Evolutionary conservation across 257 asterid species (phyloP).

Genomic region (Fraxinus americana): DNA sequence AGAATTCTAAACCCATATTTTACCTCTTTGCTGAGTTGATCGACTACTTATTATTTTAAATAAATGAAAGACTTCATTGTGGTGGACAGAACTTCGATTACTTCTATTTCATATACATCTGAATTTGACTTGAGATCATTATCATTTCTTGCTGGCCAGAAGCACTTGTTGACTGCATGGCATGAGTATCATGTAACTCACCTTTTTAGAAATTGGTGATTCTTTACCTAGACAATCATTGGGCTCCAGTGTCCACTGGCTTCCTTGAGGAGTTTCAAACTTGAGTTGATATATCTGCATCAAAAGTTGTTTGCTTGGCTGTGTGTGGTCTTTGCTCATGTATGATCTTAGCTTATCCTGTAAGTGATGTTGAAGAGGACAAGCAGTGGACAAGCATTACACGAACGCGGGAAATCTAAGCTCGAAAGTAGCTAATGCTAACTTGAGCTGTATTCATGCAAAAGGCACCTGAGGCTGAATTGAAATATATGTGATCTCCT

Average conservation of each 20-base stretch:
- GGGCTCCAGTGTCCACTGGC: background rate
- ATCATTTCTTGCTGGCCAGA: background rate
- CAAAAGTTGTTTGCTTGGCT: background rate
- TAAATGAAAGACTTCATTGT: background rate
- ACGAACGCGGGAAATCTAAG: background rate
- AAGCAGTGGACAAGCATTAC: background rate
- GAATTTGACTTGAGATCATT: background rate
- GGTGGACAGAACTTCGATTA: background rate
- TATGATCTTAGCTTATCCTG: background rate
- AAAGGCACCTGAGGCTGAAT: conserved; percentile 14
- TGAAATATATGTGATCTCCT: background rate
- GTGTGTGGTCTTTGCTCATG: background rate
- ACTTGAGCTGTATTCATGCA: background rate
- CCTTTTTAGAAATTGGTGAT: background rate
- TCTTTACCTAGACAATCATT: conserved; percentile 5
- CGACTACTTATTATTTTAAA: background rate
- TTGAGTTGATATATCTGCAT: background rate
- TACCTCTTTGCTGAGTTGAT: background rate
- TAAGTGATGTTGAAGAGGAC: conserved; percentile 2
- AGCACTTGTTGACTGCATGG: background rate
- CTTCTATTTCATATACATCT: background rate
- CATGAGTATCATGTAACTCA: background rate
- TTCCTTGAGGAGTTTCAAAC: background rate
- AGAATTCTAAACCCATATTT: conserved; percentile 2
- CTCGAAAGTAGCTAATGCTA: background rate